Conservation (phyloP, 1,139 yeast genomes). For the Zygosaccharomyces pseudobailii region DNA sequence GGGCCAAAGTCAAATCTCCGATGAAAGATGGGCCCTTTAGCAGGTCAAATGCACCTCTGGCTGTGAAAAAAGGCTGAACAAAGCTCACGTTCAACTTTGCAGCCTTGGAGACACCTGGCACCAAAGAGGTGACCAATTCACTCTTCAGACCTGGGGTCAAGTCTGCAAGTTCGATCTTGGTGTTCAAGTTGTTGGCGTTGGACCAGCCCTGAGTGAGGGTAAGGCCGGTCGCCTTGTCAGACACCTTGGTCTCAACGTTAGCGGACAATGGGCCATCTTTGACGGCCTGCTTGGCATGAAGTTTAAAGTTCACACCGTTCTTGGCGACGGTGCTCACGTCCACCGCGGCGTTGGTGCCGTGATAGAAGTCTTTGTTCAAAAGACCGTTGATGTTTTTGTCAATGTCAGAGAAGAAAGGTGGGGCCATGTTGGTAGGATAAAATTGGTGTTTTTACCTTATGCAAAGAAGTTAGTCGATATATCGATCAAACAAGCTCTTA, state of each 20-base stretch:
- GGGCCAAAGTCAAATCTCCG: constrained; percentile 93
- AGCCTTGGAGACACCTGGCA: constrained; percentile 83
- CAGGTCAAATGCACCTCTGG: constrained; percentile 92
- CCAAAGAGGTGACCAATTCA: constrained; percentile 81
- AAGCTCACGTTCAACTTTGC: constrained; percentile 90
- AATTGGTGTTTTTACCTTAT: background rate
- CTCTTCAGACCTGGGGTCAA: constrained; percentile 94
- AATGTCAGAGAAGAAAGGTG: constrained; percentile 83
- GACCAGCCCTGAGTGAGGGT: constrained; percentile 97
- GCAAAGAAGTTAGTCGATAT: background rate
- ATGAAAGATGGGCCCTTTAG: constrained; percentile 93
- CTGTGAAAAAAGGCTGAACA: constrained; percentile 89
- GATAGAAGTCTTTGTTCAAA: constrained; percentile 89
- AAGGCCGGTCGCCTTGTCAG: constrained; percentile 90
- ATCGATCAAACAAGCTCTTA: background rate
- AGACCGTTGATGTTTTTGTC: constrained; percentile 88
- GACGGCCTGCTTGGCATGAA: constrained; percentile 81
- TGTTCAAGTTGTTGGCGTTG: constrained; percentile 85
- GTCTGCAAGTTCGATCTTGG: constrained; percentile 90
- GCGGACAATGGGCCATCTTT: constrained; percentile 83
- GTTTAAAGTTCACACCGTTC: constrained; percentile 92
- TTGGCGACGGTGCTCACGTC: constrained; percentile 93
- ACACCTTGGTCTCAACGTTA: constrained; percentile 84
- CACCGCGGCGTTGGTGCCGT: constrained; percentile 77
- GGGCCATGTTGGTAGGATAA: constrained; percentile 40